Base-by-base conservation (phyloP, 2,329 filamentous ascomycete species). In the Pyricularia grisea region DNA sequence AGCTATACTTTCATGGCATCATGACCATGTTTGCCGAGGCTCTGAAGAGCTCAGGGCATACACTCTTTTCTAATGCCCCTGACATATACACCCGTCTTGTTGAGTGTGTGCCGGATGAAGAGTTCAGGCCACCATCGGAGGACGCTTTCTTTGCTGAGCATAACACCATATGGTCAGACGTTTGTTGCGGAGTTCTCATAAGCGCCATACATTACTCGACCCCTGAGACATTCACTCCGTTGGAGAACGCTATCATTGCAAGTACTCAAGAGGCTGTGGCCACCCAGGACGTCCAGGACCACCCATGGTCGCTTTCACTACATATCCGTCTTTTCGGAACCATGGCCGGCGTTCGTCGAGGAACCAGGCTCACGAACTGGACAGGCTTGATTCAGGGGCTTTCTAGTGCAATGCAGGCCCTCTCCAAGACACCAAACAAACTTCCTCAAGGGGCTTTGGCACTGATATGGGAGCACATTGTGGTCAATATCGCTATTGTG, bases 1-100 rank as follows among this genome's bases (percentile, higher is more conserved):
- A 83, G 14, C 83, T 93, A 17, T 97, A 97, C 77, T 90, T 91
- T 71, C 89, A 96, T 76, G 95, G 94, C 69, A 79, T 97, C 65
- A 97, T 97, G 92, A 92, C 88, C 23, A 90, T 98, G 83, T 92
- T 97, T 75, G 89, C 93, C 4, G 94, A 98, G 78, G 90, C 94
- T 10, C 85, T 87, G 73, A 90, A 90, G 77, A 85, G 87, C 20
- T 84, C 87, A 17, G 87, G 88, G 2, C 74, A 83, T 66, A 83
- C 81, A 1, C 78, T 90, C 65, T 88, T 90, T 74, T 90, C 88
- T 2, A 85, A 84, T 17, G 87, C 85, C 2, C 77, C 84, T 2
- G 81, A 84, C 9, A 81, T 89, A 17, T 80, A 88, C 68, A 78
- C 80, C 55, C 78, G 82, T 1, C 78, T 91, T 5, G 75, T 89